A percentile compares a stretch with the other conserved stretches of the same genome.
Evolutionary conservation across 1,284 basidiomycete species (phyloP).

Genomic region (Ceratobasidium sp.): DNA sequence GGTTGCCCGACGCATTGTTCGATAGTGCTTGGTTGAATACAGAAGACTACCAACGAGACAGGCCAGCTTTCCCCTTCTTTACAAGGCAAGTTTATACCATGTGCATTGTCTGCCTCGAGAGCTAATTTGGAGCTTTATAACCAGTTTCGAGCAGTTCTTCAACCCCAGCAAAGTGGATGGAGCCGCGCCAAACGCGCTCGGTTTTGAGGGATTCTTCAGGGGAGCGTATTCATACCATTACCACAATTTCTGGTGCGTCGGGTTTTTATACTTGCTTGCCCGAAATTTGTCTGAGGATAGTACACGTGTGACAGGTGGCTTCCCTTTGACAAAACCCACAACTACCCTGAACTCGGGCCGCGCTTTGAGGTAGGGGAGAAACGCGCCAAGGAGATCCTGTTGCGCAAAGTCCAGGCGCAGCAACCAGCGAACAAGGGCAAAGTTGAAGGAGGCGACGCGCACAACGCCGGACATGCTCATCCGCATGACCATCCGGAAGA

Average conservation of each 20-base stretch:
- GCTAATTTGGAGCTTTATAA: no score
- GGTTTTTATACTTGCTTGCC: neutral
- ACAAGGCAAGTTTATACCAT: constrained; percentile 65
- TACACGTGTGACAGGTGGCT: constrained; percentile 75
- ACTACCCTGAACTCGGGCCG: constrained; percentile 90
- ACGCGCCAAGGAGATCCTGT: constrained; percentile 59
- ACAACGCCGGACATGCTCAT: constrained; percentile 35
- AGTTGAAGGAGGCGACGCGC: constrained; percentile 46
- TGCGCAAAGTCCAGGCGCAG: constrained; percentile 48
- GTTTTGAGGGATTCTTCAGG: constrained; percentile 87
- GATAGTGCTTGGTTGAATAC: constrained; percentile 89
- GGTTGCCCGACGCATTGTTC: constrained; percentile 85
- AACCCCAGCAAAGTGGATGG: constrained; percentile 74
- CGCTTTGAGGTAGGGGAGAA: constrained; percentile 78
- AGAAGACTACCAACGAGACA: constrained; percentile 81
- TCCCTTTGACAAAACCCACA: constrained; percentile 86
- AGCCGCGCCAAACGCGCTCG: constrained; percentile 77
- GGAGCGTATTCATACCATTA: constrained; percentile 89
- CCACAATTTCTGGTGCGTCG: constrained; percentile 78
- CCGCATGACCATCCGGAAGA: constrained; percentile 46
- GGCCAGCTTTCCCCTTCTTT: constrained; percentile 87
- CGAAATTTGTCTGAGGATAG: neutral
- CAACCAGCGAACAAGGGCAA: constrained; percentile 42
- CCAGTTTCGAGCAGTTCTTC: constrained; percentile 85
- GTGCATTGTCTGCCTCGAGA: no score